Evolutionary conservation across 2,329 filamentous ascomycete species (phyloP), one percentile per base, ranked within the genome.

Genomic region (Plenodomus tracheiphilus): DNA sequence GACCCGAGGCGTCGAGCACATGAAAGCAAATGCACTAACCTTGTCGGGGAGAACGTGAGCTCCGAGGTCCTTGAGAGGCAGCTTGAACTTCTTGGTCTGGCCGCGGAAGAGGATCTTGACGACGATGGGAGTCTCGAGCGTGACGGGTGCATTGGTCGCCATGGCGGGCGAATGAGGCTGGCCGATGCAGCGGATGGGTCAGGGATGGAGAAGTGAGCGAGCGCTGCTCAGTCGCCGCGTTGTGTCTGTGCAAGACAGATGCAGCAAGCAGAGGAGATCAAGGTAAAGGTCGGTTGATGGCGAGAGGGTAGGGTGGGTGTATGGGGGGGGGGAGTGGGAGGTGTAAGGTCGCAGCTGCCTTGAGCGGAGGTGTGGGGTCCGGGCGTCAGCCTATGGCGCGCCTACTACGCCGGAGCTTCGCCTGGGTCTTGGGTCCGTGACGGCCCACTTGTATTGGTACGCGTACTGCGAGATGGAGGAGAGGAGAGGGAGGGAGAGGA

Each of bases 91-190:
- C 66, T 88, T 86, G 65, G 86, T 88, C 65, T 76, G 78, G 51
- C 89, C 89, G 68, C 91, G 85, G 67, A 88, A 85, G 66, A 84
- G 83, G 68, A 96, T 82, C 79, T 97, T 97, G 77, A 97, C 79
- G 59, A 88, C 91, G 74, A 97, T 88, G 58, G 84, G 78, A 43
- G 88, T 91, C 54, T 91, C 88, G 47, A 84, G 82, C 43, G 76
- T 79, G 48, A 83, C 78, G 35, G 78, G 74, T 47, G 75, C 67
- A 53, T 74, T 72, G 58, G 75, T 68, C 51, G 74, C 70, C 68
- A 76, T 74, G 63, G 54, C 59, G 54, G 59, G 56, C 54, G 51
- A 50, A 44, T 55, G 51, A 66, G 64, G 66, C 62, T 66, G 59
- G 61, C 54, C 42, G 51, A 56, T 52, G 57, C 50, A 47, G 47